A percentile compares a stretch with the other conserved stretches of the same genome.
Conservation (phyloP, 768 basidiomycete species). For the Mycena metata region DNA sequence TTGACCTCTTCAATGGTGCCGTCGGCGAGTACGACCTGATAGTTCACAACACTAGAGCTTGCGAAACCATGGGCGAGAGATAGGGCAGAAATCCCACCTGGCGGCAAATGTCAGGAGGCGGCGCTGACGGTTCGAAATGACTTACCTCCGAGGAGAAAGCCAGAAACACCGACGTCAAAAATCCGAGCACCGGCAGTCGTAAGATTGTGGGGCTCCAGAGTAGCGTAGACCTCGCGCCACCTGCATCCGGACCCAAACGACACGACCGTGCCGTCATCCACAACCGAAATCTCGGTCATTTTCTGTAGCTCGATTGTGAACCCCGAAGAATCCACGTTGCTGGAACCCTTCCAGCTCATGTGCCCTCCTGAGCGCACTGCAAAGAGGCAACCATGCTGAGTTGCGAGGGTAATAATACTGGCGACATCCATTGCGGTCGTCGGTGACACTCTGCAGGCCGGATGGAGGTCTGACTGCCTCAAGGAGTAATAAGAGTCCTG, state of each 20-base stretch:
- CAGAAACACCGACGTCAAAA: constrained; percentile 31
- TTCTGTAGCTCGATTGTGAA: constrained; percentile 30
- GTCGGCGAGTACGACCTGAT: constrained; percentile 39
- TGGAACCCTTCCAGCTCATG: constrained; percentile 8
- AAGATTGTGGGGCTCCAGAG: constrained; percentile 23
- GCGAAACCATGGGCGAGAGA: constrained; percentile 38
- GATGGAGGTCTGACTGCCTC: constrained; percentile 11
- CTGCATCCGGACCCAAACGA: constrained; percentile 28
- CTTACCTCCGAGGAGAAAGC: constrained; percentile 32
- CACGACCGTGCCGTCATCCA: not conserved
- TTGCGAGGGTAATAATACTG: constrained; percentile 19
- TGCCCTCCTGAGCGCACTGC: constrained; percentile 37
- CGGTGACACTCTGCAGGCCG: constrained; percentile 33
- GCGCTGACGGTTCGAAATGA: no score
- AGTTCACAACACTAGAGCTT: constrained; percentile 36
- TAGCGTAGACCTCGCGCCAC: constrained; percentile 32
- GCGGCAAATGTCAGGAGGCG: not conserved
- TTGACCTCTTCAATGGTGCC: constrained; percentile 37
- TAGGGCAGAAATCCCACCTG: constrained; percentile 40
- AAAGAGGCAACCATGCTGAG: constrained; percentile 25
- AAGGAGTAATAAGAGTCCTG: constrained; percentile 32
- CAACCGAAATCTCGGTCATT: constrained; percentile 19
- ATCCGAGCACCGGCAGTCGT: constrained; percentile 29
- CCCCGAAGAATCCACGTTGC: constrained; percentile 22
- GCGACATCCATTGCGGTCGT: constrained; percentile 31